Evolutionary conservation across 1,139 yeast genomes (phyloP), one percentile per base, ranked within the genome.

Genomic region (Debaryomyces nepalensis): DNA sequence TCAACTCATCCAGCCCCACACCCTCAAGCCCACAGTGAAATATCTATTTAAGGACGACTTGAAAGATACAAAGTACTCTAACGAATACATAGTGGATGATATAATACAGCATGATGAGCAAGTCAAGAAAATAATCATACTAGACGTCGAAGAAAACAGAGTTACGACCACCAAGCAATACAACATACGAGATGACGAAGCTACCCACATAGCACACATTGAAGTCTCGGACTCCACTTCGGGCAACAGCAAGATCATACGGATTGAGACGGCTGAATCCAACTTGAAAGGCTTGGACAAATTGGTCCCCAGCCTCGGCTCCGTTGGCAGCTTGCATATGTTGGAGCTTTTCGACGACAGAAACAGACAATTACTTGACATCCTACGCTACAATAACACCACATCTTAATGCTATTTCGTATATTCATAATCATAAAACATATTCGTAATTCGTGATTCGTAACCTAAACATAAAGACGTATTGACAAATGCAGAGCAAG

Each of bases 311-410:
- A 34, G 21, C 5, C 11, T 31, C 15, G 29, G 35, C 16, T 33
- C 21, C 6, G 18, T 29, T 6, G 18, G 26, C 18, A 41, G 27
- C 18, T 15, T 36, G 27, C 26, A 26, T 11, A 29, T 41, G 34
- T 12, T 41, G 12, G 44, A 41, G 19, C 33, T 41, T 10, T 41
- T 41, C 24, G 44, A 41, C 19, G 9, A 33, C 12, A 31, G 44
- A n/a, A 41, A 41, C 26, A 30, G 24, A 12, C 37, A 41, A 23
- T 16, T 41, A 18, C 38, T 41, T 3, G 27, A 35, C 16, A 31
- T 38, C 14, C 10, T 34, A n/a, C 19, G 19, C 31, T 34, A 34
- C 37, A 26, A 5, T 6, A 16, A 15, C 18, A 15, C 23, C 5
- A 34, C 37, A 24, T 24, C 24, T n/a, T 19, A n/a, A n/a, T n/a